Conservation (phyloP, 1,284 basidiomycete genomes). For the Cystobasidium pallidum region DNA sequence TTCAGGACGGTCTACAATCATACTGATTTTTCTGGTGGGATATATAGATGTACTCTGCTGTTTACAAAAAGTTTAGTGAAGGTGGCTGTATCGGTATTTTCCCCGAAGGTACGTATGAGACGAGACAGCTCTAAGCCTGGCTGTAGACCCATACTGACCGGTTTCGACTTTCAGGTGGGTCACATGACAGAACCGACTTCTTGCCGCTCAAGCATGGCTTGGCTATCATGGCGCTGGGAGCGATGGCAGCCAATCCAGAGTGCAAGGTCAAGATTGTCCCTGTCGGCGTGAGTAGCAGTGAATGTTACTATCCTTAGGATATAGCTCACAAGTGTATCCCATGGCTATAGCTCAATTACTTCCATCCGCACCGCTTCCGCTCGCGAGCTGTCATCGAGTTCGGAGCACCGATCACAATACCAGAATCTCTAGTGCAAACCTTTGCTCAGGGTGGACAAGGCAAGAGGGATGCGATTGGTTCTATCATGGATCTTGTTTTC, state of each 20-base stretch:
- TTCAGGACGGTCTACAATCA: neutral
- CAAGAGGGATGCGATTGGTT: slow-evolving; percentile 88
- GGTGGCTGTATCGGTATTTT: slow-evolving; percentile 94
- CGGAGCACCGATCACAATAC: slow-evolving; percentile 86
- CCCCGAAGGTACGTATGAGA: slow-evolving; percentile 74
- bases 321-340: neutral
- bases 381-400: slow-evolving; percentile 97
- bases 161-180: slow-evolving; percentile 68
- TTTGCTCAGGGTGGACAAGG: slow-evolving; percentile 86
- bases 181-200: slow-evolving; percentile 92
- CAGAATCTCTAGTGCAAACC: slow-evolving; percentile 78
- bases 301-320: neutral
- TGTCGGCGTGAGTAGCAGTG: slow-evolving; percentile 63
- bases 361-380: slow-evolving; percentile 92
- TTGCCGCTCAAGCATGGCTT: slow-evolving; percentile 95
- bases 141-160: neutral
- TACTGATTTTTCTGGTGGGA: slow-evolving; percentile 62
- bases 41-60: slow-evolving; percentile 95
- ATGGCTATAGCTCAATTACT: slow-evolving; percentile 70
- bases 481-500: slow-evolving; percentile 89
- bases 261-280: slow-evolving; percentile 90
- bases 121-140: neutral
- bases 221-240: slow-evolving; percentile 95
- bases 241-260: slow-evolving; percentile 87
- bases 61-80: slow-evolving; percentile 83